These are phyloP conservation scores for Neospermospora avenae DNA, from an alignment of 2,329 filamentous ascomycete species.

Conservation along the genomic window DNA sequence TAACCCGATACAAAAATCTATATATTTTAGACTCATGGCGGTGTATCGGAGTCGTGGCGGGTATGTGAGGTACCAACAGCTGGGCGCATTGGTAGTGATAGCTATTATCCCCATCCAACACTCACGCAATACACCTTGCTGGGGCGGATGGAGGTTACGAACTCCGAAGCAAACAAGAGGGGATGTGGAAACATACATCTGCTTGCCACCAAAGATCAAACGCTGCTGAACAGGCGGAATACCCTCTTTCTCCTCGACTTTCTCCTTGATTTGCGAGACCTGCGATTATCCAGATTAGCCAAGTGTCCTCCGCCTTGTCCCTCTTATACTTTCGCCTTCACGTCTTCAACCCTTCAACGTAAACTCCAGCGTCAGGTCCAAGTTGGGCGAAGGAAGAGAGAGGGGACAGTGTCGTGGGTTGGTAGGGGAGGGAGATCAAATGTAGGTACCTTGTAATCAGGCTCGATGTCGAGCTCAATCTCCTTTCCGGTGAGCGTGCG, in stretches of 20 bases:
- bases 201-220: slow-evolving; percentile 94
- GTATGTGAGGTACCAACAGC: not conserved
- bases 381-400: too few species aligned
- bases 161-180: too few species aligned
- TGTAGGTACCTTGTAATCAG: not conserved
- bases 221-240: slow-evolving; percentile 97
- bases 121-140: too few species aligned
- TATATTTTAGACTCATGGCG: not conserved
- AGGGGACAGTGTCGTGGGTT: too few species aligned
- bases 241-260: slow-evolving; percentile 98
- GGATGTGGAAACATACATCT: slow-evolving; percentile 65
- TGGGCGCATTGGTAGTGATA: not conserved
- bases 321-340: not conserved
- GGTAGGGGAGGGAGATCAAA: too few species aligned
- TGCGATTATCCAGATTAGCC: slow-evolving; percentile 41
- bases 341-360: too few species aligned
- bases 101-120: not conserved
- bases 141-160: too few species aligned
- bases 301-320: not conserved
- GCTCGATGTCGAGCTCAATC: not conserved
- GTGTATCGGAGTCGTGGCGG: slow-evolving; percentile 11
- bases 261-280: slow-evolving; percentile 97
- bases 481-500: slow-evolving; percentile 93
- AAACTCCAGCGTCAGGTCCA: too few species aligned
- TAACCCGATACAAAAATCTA: too few species aligned